phyloP scores from a whole-genome alignment of 805 yeast species.

The Kazachstania kunashirensis region DNA sequence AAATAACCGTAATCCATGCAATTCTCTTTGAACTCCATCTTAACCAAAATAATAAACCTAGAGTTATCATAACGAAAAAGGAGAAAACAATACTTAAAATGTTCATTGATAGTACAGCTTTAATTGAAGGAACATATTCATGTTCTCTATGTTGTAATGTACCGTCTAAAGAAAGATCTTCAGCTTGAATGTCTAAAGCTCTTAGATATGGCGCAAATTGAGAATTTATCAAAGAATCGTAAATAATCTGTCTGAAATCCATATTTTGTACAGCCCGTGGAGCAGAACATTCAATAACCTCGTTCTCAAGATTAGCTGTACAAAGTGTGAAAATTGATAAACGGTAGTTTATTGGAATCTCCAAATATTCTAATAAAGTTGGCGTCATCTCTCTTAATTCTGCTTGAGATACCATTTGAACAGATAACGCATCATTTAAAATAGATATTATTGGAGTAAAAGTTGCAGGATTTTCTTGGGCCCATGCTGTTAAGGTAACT shows the following conservation, averaged over 20 bases:
- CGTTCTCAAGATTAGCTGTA: slow-evolving; percentile 16
- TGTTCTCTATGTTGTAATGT: slow-evolving; percentile 24
- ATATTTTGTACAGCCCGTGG: slow-evolving; percentile 29
- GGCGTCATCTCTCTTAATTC: slow-evolving; percentile 20
- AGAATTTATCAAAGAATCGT: slow-evolving; percentile 22
- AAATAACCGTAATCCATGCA: slow-evolving; percentile 5
- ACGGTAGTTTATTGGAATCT: slow-evolving; percentile 21
- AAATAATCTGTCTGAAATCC: slow-evolving; percentile 25
- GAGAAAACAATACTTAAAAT: slow-evolving; percentile 19
- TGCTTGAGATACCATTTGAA: slow-evolving; percentile 14
- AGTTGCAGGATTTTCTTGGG: slow-evolving; percentile 17
- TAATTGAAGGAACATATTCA: slow-evolving; percentile 27
- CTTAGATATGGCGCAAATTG: slow-evolving; percentile 25
- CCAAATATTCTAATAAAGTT: slow-evolving; percentile 17
- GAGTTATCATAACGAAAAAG: slow-evolving; percentile 13
- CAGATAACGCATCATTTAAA: slow-evolving; percentile 12
- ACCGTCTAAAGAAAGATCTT: slow-evolving; percentile 26
- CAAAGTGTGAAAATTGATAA: slow-evolving; percentile 27
- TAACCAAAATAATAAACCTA: slow-evolving; percentile 11
- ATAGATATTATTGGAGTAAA: slow-evolving; percentile 21
- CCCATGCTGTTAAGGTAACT: slow-evolving; percentile 19
- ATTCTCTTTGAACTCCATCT: slow-evolving; percentile 3
- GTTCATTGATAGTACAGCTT: slow-evolving; percentile 24
- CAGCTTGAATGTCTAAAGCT: slow-evolving; percentile 21
- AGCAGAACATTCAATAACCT: slow-evolving; percentile 18